Conservation (phyloP, 345 rosid species). For the Gossypium longicalyx region DNA sequence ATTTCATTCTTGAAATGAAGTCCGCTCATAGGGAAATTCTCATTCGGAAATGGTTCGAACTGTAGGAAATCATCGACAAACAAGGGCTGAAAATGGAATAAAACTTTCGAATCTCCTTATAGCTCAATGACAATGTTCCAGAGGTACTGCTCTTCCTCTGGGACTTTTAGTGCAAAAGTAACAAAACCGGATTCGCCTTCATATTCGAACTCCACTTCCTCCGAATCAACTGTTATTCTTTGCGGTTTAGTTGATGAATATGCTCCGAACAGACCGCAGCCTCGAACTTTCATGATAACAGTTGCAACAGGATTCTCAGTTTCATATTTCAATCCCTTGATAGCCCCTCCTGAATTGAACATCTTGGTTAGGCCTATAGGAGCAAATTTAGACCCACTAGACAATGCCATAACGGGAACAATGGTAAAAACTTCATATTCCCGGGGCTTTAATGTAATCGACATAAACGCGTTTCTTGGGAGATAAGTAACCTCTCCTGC, state of each 20-base stretch:
- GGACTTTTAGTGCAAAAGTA: slow-evolving; percentile 33
- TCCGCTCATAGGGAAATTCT: not conserved
- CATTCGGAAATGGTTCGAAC: no score
- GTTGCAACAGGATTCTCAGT: slow-evolving; percentile 11
- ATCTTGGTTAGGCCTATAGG: slow-evolving; percentile 43
- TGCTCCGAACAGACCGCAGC: slow-evolving; percentile 1
- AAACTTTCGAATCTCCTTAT: slow-evolving; percentile 1
- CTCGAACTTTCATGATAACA: slow-evolving; percentile 35
- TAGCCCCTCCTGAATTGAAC: slow-evolving; percentile 63
- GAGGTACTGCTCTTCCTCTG: slow-evolving; percentile 43
- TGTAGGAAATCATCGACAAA: not conserved
- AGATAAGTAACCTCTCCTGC: slow-evolving; percentile 58
- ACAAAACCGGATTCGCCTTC: slow-evolving; percentile 35
- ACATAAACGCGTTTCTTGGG: slow-evolving; percentile 44
- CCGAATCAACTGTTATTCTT: slow-evolving; percentile 29
- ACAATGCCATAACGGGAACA: slow-evolving; percentile 43
- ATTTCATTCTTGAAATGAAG: not conserved
- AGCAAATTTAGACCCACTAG: slow-evolving; percentile 24
- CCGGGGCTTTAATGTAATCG: slow-evolving; percentile 48
- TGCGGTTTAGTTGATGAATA: slow-evolving; percentile 22
- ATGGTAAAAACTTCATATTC: slow-evolving; percentile 58
- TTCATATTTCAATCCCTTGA: slow-evolving; percentile 25
- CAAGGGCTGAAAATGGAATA: not conserved
- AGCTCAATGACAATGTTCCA: slow-evolving; percentile 42
- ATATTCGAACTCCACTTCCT: slow-evolving; percentile 35